Evolutionary conservation across 345 rosid genomes (phyloP), one percentile per base, ranked within the genome.

Genomic region (Punica granatum): DNA sequence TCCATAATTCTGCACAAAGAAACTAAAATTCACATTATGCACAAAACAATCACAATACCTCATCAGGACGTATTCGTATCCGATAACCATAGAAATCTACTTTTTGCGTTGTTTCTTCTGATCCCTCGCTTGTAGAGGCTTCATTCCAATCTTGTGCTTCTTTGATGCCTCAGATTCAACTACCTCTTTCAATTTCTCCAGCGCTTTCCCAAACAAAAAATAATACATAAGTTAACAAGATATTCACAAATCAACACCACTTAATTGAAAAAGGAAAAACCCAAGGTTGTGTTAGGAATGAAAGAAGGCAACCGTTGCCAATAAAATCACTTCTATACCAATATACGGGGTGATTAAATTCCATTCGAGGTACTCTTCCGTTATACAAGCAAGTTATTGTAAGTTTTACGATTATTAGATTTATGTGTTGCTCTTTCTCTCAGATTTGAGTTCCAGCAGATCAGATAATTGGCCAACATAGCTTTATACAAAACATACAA

Each of bases 131-230:
- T 62, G 74, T 66, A 84, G 70, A 71, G 75, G 78, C 66, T 74
- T 88, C 74, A 68, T 78, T 72, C 77, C 75, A 72, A 37, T 30
- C 79, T 77, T 80, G 53, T 79, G 79, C 78, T 83, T 87, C 74
- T 74, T 79, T 2, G 88, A 80, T 66, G 78, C 80, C 79, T 89
- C 92, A 60, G 89, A 80, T 74, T 86, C 88, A 67, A 89, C 85
- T 7, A 37, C 78, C 82, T 86, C 88, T 74, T 86, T 81, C 54
- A 94, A 74, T 80, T 84, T 91, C 83, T 82, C 94, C 49, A 91
- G 78, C 36, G 90, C 97, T 94, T 80, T 30, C 60, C 68, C 59
- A 28, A 37, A 75, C 49, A 33, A 48, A 67, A 75, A 59, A 48
- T 23, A 67, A 58, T n/a, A 30, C 23, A 63, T 19, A 16, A 54